phyloP scores from a whole-genome alignment of 805 yeast species.

The Metschnikowia continentalis region DNA sequence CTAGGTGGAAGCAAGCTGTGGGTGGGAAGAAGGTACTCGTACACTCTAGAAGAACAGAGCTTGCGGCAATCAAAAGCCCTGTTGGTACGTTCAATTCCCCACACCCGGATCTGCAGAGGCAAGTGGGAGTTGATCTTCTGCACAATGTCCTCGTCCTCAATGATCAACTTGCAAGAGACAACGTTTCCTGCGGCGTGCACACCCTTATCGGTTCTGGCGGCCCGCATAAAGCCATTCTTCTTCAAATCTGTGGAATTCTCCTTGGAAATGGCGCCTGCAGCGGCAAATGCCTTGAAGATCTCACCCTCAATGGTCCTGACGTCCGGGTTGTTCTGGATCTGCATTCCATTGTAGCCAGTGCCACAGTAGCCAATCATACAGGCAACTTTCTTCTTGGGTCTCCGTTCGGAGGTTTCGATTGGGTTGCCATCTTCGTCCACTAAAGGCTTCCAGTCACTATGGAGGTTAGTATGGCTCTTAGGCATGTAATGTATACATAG shows the following conservation, averaged over 20 bases:
- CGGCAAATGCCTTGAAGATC: constrained; percentile 73
- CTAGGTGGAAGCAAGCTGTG: constrained; percentile 89
- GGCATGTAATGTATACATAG: not conserved
- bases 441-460: constrained; percentile 36
- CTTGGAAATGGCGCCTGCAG: constrained; percentile 83
- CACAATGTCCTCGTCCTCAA: constrained; percentile 74
- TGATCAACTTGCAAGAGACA: constrained; percentile 74
- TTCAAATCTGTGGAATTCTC: constrained; percentile 86
- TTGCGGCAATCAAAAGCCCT: constrained; percentile 92
- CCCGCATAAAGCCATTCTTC: constrained; percentile 81
- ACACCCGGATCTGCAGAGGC: constrained; percentile 84
- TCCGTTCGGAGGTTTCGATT: constrained; percentile 53
- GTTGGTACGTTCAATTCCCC: constrained; percentile 90
- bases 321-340: constrained; percentile 72
- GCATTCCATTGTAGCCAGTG: constrained; percentile 96
- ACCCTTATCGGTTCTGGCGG: constrained; percentile 90
- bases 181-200: constrained; percentile 98
- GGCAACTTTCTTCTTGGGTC: constrained; percentile 88
- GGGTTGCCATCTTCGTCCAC: constrained; percentile 64
- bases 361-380: constrained; percentile 93
- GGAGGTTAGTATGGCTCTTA: constrained; percentile 6
- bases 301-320: constrained; percentile 88
- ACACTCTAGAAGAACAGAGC: constrained; percentile 92
- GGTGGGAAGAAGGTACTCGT: constrained; percentile 91
- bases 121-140: constrained; percentile 67